phyloP scores from a whole-genome alignment of 2,329 filamentous ascomycete genomes.

The Talaromyces sp. region DNA sequence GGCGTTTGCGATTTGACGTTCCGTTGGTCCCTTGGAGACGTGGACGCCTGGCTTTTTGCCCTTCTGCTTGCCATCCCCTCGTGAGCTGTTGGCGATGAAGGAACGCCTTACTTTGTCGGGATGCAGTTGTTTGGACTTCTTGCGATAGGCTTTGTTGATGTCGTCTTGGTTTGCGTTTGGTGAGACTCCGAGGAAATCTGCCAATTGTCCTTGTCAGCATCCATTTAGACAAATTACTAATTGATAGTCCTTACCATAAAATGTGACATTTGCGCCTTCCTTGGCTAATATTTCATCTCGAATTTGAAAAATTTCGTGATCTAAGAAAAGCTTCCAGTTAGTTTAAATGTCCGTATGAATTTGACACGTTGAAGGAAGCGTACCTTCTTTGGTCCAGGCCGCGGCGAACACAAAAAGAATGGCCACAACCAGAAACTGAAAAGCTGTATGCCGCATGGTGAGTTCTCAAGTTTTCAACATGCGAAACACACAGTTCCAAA shows the following conservation, averaged over 20 bases:
- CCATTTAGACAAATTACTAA: not conserved
- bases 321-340: slow-evolving; percentile 44
- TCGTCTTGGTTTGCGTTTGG: slow-evolving; percentile 75
- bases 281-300: slow-evolving; percentile 75
- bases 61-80: slow-evolving; percentile 51
- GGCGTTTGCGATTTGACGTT: slow-evolving; percentile 72
- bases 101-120: slow-evolving; percentile 93
- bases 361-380: slow-evolving; percentile 17
- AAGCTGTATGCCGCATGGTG: slow-evolving; percentile 66
- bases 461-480: not conserved
- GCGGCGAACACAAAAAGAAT: slow-evolving; percentile 65
- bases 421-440: slow-evolving; percentile 66
- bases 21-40: slow-evolving; percentile 66
- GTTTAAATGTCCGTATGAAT: slow-evolving; percentile 14
- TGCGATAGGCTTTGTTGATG: slow-evolving; percentile 90
- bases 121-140: slow-evolving; percentile 77
- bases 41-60: slow-evolving; percentile 59
- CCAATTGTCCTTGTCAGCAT: not conserved
- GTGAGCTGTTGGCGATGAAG: slow-evolving; percentile 67
- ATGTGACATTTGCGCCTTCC: slow-evolving; percentile 76
- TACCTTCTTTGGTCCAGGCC: slow-evolving; percentile 85
- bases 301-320: slow-evolving; percentile 96
- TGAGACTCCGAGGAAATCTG: slow-evolving; percentile 77
- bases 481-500: not conserved
- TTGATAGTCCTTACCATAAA: slow-evolving; percentile 62